These are phyloP conservation scores for Scenedesmus sp. DNA, from an alignment of 163 green algal genomes.

Conservation along the genomic window DNA sequence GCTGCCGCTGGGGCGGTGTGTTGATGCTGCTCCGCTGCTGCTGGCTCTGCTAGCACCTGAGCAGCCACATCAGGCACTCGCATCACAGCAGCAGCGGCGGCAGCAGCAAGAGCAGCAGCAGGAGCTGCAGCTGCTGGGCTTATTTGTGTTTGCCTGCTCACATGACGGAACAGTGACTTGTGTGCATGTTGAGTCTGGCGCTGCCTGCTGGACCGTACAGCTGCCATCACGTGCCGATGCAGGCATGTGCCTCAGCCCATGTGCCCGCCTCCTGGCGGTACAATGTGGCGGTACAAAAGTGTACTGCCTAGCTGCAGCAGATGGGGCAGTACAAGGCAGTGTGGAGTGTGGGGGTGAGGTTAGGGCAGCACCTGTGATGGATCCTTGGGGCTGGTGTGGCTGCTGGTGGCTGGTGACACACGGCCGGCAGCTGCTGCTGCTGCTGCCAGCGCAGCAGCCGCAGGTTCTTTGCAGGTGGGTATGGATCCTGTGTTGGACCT, in stretches of 20 bases:
- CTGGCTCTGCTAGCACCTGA: slow-evolving; percentile 16
- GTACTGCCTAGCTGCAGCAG: background rate
- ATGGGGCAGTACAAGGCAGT: background rate
- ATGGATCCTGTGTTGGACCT: no score
- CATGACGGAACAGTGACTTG: background rate
- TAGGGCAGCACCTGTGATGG: background rate
- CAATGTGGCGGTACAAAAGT: background rate
- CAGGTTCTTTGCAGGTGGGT: slow-evolving; percentile 7
- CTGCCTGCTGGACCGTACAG: background rate
- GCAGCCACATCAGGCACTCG: background rate
- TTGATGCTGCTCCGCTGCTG: slow-evolving; percentile 41
- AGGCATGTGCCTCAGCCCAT: slow-evolving; percentile 28
- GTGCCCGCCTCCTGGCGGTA: slow-evolving; percentile 7
- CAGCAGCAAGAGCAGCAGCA: slow-evolving; percentile 18
- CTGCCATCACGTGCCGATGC: slow-evolving; percentile 22
- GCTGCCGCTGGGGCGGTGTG: slow-evolving; percentile 32
- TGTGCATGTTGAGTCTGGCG: background rate
- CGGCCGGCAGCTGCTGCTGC: slow-evolving; percentile 19
- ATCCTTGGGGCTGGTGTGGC: slow-evolving; percentile 17
- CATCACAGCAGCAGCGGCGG: background rate
- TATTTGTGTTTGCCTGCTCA: slow-evolving; percentile 39
- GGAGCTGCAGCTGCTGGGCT: background rate
- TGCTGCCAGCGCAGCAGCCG: background rate
- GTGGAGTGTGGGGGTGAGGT: slow-evolving; percentile 13
- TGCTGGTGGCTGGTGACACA: slow-evolving; percentile 44